Evolutionary conservation across 805 yeast species (phyloP).

Genomic region (Blastobotrys chiropterorum): DNA sequence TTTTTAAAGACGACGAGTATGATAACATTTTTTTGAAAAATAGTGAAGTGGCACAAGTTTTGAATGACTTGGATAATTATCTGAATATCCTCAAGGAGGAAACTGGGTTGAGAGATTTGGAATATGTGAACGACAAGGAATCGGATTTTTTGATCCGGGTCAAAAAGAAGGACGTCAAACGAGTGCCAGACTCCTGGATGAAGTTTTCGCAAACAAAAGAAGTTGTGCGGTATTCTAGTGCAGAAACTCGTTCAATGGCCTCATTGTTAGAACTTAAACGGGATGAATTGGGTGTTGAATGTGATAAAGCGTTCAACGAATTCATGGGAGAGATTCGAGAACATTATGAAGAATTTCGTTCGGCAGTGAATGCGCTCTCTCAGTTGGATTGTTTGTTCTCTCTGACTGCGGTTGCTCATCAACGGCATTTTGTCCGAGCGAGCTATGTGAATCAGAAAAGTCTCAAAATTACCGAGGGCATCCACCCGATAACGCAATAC

Average conservation of each 20-base stretch:
- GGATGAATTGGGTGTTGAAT: slow-evolving; percentile 43
- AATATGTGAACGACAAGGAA: slow-evolving; percentile 42
- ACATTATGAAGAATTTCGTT: slow-evolving; percentile 36
- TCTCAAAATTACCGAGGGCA: slow-evolving; percentile 48
- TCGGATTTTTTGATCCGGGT: slow-evolving; percentile 57
- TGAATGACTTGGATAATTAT: slow-evolving; percentile 45
- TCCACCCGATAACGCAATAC: slow-evolving; percentile 63
- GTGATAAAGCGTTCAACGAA: slow-evolving; percentile 42
- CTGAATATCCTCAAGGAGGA: slow-evolving; percentile 40
- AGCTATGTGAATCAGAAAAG: slow-evolving; percentile 39
- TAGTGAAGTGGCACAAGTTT: slow-evolving; percentile 37
- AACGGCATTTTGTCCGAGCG: slow-evolving; percentile 47
- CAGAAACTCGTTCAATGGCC: slow-evolving; percentile 45
- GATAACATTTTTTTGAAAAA: slow-evolving; percentile 2
- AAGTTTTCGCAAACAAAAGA: slow-evolving; percentile 64
- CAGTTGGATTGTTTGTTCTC: slow-evolving; percentile 63
- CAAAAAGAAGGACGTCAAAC: slow-evolving; percentile 47
- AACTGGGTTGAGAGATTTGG: slow-evolving; percentile 44
- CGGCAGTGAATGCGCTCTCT: slow-evolving; percentile 44
- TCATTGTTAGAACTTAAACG: slow-evolving; percentile 53
- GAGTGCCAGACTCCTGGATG: slow-evolving; percentile 70
- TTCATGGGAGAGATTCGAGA: slow-evolving; percentile 37
- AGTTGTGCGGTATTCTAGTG: slow-evolving; percentile 69
- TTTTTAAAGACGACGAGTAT: slow-evolving; percentile 11
- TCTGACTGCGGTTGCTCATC: slow-evolving; percentile 51